Base-by-base conservation (phyloP, 139 green algal species). In the Chlorella sorokiniana region DNA sequence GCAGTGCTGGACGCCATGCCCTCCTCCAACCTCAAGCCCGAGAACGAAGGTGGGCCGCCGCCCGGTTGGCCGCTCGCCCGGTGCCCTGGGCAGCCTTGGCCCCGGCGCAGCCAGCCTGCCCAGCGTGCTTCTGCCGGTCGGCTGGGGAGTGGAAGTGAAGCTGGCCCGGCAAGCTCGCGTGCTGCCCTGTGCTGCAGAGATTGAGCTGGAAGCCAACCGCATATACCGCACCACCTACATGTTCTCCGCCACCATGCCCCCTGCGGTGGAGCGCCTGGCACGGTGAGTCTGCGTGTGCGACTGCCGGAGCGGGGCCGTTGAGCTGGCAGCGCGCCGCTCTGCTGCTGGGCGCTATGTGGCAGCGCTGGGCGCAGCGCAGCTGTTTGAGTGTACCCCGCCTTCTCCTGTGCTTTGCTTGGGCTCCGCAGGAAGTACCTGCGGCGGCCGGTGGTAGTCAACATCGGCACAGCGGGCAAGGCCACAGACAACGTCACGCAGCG, bases 221-320 rank as follows among this genome's bases (percentile, higher is more conserved):
- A 79, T 94, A 65, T 99, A 99, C 89, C 90, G 96, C 81, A 98
- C 94, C n/a, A 99, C 96, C 35, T 98, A 98, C 89, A 99, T 99
- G 97, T 99, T 99, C 86, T 90, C 78, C 27, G 96, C 96, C 40
- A 99, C 96, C 78, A 99, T 99, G 96, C 96, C 96, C 0, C 87
- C 95, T 0, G 86, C 91, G 0, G 96, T 99, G 67, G 94, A 98
- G 90, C 87, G 94, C 18, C 90, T 98, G 23, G 96, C 96, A 14
- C 88, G 54, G 73, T 69, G 40, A 73, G 67, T 65, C 56, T 31
- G 56, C 56, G 20, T 31, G 56, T 16, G 31, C 2, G 62, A 16
- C 62, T 44, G 62, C 33, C 31, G 4, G n/a, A 5, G 61, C 31
- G 40, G 1, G 5, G n/a, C n/a, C n/a, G n/a, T n/a, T n/a, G n/a